A percentile compares a stretch with the other conserved stretches of the same genome.
Evolutionary conservation across 2,329 filamentous ascomycete genomes (phyloP).

Genomic region (Aureobasidium vineae): DNA sequence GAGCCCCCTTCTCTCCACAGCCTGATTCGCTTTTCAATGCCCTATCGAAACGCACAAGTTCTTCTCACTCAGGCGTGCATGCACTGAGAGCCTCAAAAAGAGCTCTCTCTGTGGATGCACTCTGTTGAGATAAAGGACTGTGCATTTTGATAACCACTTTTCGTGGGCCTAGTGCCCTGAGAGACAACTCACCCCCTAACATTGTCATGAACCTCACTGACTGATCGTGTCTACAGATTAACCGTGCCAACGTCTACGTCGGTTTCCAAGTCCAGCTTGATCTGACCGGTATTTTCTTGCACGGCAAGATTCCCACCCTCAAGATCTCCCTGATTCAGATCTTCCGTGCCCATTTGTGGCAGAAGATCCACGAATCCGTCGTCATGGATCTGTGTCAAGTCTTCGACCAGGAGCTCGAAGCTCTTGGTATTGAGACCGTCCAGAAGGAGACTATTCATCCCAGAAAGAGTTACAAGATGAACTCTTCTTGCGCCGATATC

Average conservation of each 20-base stretch:
- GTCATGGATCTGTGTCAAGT: slow-evolving; percentile 99
- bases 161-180: background rate
- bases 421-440: slow-evolving; percentile 92
- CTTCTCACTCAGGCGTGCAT: background rate
- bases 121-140: background rate
- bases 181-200: slow-evolving; percentile 10
- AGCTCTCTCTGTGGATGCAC: background rate
- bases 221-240: slow-evolving; percentile 54
- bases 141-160: background rate
- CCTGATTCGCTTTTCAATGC: background rate
- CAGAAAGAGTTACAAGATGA: slow-evolving; percentile 99
- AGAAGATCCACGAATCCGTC: slow-evolving; percentile 98
- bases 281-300: slow-evolving; percentile 96
- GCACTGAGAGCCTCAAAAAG: background rate
- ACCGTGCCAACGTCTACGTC: slow-evolving; percentile 95
- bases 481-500: slow-evolving; percentile 97
- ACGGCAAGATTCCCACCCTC: slow-evolving; percentile 96
- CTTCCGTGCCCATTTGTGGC: slow-evolving; percentile 99
- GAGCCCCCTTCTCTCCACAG: background rate
- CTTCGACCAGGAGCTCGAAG: slow-evolving; percentile 95
- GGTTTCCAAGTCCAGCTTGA: slow-evolving; percentile 99
- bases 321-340: slow-evolving; percentile 99
- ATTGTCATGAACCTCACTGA: slow-evolving; percentile 12
- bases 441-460: slow-evolving; percentile 99
- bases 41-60: background rate